Conservation (phyloP, 1,284 basidiomycete species). For the Stygiomarasmius scandens region DNA sequence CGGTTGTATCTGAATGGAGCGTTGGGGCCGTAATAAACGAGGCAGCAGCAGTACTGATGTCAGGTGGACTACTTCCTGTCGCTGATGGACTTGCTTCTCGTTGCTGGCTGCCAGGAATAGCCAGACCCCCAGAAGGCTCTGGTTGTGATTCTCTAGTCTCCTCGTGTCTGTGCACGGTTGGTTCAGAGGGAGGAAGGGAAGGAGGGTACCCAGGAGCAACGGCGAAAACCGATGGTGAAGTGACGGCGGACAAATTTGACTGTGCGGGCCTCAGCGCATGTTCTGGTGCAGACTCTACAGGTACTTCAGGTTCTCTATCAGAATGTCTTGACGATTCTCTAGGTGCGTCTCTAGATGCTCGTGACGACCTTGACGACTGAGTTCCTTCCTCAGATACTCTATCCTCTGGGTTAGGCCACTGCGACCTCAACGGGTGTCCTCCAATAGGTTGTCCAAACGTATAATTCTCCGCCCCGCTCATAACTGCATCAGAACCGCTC, state of each 20-base stretch:
- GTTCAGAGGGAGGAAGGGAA: constrained; percentile 16
- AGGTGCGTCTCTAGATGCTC: neutral
- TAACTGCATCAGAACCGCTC: constrained; percentile 50
- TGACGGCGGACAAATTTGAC: constrained; percentile 8
- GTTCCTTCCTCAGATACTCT: constrained; percentile 18
- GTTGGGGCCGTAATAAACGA: constrained; percentile 69
- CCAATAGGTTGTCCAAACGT: constrained; percentile 64
- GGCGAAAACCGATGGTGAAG: neutral
- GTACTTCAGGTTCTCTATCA: neutral
- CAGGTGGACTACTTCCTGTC: constrained; percentile 45
- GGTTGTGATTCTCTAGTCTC: neutral
- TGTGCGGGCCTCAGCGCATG: constrained; percentile 2
- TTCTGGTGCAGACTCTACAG: neutral
- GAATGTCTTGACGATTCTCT: neutral
- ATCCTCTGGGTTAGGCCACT: constrained; percentile 32
- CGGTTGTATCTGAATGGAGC: constrained; percentile 52
- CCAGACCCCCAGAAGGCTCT: constrained; percentile 12
- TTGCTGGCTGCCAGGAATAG: constrained; percentile 11
- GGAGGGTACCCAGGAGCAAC: constrained; percentile 3
- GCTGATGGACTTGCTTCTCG: constrained; percentile 17
- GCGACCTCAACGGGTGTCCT: constrained; percentile 26
- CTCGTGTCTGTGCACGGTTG: constrained; percentile 11
- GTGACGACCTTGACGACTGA: neutral
- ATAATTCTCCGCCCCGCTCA: constrained; percentile 63
- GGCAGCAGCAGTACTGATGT: constrained; percentile 66